Evolutionary conservation across 2,329 filamentous ascomycete species (phyloP).

Genomic region (Aureobasidium leucospermi): DNA sequence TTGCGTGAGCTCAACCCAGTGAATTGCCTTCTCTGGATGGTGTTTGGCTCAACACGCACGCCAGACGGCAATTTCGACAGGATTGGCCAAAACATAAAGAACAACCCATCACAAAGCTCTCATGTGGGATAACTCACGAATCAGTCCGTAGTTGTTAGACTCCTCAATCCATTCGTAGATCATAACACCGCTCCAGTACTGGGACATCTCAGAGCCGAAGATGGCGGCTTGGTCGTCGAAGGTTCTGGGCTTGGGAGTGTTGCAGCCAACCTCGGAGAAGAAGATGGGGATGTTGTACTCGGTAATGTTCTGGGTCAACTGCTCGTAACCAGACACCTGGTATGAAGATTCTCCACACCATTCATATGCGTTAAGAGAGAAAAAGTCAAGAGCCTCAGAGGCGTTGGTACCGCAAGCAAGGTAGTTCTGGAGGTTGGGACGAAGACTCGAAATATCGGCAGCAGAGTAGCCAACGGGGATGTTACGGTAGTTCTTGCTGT

Average conservation of each 20-base stretch:
- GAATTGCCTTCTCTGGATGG: no score
- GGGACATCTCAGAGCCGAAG: conserved; percentile 65
- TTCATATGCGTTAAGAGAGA: conserved; percentile 76
- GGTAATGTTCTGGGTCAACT: conserved; percentile 59
- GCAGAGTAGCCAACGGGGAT: conserved; percentile 85
- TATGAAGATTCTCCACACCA: conserved; percentile 46
- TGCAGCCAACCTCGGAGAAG: conserved; percentile 86
- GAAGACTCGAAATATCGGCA: conserved; percentile 70
- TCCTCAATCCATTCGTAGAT: conserved; percentile 90
- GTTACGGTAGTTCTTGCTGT: conserved; percentile 66
- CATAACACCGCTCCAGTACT: conserved; percentile 68
- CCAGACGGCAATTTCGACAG: no score
- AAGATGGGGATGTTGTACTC: conserved; percentile 78
- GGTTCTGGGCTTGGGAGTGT: conserved; percentile 51
- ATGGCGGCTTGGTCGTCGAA: conserved; percentile 71
- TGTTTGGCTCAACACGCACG: no score
- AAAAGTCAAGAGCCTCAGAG: conserved; percentile 71
- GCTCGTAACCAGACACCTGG: conserved; percentile 59
- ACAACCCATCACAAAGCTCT: no score
- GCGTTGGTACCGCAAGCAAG: conserved; percentile 67
- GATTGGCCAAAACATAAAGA: no score
- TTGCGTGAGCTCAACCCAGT: no score
- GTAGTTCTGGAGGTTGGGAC: conserved; percentile 63
- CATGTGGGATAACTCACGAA: conserved; percentile 33
- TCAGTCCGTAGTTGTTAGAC: conserved; percentile 71